Conservation (phyloP, 2,329 filamentous ascomycete genomes). For the Macrophomina phaseolina region DNA sequence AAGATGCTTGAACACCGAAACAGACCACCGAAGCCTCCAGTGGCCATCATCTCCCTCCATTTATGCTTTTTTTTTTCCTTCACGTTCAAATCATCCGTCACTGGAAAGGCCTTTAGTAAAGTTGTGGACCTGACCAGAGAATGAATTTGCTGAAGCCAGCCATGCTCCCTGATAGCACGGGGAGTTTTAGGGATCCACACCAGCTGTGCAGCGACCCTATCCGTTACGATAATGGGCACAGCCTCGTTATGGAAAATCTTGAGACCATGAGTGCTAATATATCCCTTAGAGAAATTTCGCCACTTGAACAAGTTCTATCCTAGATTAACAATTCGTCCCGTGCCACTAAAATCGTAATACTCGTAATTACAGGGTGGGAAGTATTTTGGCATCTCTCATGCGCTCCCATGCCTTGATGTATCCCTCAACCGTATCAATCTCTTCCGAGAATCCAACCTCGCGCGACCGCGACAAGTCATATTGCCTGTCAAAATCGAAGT, state of each 20-base stretch:
- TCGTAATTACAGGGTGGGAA: constrained; percentile 35
- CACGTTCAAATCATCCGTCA: background rate
- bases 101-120: background rate
- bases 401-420: constrained; percentile 53
- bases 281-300: background rate
- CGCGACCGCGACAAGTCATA: constrained; percentile 54
- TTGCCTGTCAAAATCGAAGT: constrained; percentile 54
- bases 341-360: constrained; percentile 76
- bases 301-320: no score
- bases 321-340: background rate
- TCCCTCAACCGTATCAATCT: constrained; percentile 44
- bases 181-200: constrained; percentile 21
- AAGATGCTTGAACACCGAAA: constrained; percentile 20
- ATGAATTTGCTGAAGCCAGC: constrained; percentile 26
- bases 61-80: no score
- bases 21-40: background rate
- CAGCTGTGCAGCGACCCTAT: constrained; percentile 33
- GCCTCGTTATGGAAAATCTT: constrained; percentile 36
- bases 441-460: constrained; percentile 49
- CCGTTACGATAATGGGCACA: constrained; percentile 37
- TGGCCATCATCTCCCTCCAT: background rate
- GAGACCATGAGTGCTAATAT: constrained; percentile 32
- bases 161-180: constrained; percentile 32
- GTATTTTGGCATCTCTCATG: constrained; percentile 51
- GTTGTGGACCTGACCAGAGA: background rate